These are phyloP conservation scores for Glomus cerebriforme DNA, from an alignment of 192 early-diverging fungal species.

Conservation along the genomic window DNA sequence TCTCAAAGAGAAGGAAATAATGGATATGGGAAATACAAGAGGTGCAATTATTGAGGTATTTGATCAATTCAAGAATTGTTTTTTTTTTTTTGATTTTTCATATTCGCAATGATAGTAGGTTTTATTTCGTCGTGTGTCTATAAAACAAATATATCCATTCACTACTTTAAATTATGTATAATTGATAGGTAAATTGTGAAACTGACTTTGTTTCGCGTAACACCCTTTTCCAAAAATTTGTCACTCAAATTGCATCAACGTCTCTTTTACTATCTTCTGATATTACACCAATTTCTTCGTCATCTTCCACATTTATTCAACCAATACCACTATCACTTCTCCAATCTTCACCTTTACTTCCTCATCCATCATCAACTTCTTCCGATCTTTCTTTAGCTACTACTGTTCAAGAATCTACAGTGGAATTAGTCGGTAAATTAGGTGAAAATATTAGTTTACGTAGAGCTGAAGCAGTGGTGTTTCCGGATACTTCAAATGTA, in stretches of 20 bases:
- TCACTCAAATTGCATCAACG: constrained; percentile 58
- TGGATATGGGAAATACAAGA: constrained; percentile 31
- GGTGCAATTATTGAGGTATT: constrained; percentile 72
- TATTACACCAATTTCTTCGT: background rate
- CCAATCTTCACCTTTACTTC: constrained; percentile 54
- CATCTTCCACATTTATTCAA: constrained; percentile 36
- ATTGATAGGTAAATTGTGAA: constrained; percentile 79
- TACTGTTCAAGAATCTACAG: constrained; percentile 66
- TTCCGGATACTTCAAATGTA: constrained; percentile 35
- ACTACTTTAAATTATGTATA: background rate
- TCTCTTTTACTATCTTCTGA: constrained; percentile 49
- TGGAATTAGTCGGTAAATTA: constrained; percentile 79
- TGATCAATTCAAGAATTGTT: background rate
- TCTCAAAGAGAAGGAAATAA: constrained; percentile 36
- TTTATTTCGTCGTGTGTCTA: background rate
- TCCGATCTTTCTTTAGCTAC: constrained; percentile 35
- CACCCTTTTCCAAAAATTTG: constrained; percentile 74
- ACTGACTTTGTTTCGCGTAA: constrained; percentile 96
- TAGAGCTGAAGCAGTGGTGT: constrained; percentile 54
- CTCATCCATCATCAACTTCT: constrained; percentile 43
- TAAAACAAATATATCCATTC: background rate
- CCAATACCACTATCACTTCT: constrained; percentile 42
- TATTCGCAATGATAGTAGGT: background rate
- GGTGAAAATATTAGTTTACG: constrained; percentile 90
- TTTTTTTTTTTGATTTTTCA: background rate